Percentiles rank a stretch among this genome's conserved stretches.
phyloP scores from a whole-genome alignment of 1,284 basidiomycete genomes.

The Rhodotorula sp. region DNA sequence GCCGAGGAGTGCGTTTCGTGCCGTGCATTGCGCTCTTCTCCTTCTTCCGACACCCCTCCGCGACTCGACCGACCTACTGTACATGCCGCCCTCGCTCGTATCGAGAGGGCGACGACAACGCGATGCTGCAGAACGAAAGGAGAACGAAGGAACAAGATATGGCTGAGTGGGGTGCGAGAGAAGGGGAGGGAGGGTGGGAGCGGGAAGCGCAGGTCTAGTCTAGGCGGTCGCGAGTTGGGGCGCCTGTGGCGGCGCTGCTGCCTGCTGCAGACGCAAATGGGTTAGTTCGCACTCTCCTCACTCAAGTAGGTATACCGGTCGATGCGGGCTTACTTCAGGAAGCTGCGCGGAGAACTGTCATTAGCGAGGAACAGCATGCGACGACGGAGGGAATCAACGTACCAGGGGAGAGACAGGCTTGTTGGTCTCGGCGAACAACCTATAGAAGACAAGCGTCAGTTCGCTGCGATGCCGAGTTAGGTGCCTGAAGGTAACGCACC shows the following conservation, averaged over 20 bases:
- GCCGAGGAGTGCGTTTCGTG: neutral
- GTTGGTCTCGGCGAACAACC: conserved; percentile 40
- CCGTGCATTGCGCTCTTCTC: neutral
- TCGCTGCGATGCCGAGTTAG: too few species aligned
- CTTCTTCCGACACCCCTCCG: too few species aligned
- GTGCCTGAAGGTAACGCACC: conserved; percentile 55
- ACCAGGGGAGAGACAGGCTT: conserved; percentile 38
- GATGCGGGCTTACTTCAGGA: conserved; percentile 5
- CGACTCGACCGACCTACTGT: neutral
- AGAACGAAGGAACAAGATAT: neutral
- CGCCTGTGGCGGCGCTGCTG: conserved; percentile 19
- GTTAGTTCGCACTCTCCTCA: neutral
- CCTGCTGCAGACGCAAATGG: neutral
- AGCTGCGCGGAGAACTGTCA: neutral
- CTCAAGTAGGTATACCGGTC: neutral
- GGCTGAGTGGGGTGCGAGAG: neutral
- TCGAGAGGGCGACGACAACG: neutral
- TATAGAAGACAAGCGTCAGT: neutral
- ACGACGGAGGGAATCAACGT: neutral
- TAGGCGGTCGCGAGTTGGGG: conserved; percentile 28
- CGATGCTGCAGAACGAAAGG: neutral
- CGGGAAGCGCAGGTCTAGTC: conserved; percentile 1
- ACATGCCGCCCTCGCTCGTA: neutral
- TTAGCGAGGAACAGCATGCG: neutral
- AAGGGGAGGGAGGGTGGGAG: neutral